Base-by-base conservation (phyloP, 73 alveolate genomes). In the Paramecium caudatum region DNA sequence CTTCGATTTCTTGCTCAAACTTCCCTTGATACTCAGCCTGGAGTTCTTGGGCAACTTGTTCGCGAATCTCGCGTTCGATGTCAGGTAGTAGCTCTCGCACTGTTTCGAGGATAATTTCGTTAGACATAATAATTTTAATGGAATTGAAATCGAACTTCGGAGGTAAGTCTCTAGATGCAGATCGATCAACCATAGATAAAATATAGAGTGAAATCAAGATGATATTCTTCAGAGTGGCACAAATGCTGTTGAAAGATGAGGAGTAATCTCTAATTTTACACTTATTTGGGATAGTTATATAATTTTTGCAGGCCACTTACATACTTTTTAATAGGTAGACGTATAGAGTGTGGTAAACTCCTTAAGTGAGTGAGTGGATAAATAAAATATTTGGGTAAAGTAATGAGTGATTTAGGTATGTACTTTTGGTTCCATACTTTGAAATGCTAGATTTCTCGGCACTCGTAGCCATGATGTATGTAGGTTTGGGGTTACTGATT, bases 381-480 rank as follows among this genome's bases (percentile, higher is more conserved):
- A 68, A 68, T 68, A 68, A 68, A 30, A 34, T 68, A 13, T 68
- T 68, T 68, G 84, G 84, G 84, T 68, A 68, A 32, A 32, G 30
- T 32, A 37, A 34, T 68, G 19, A 68, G 50, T n/a, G 23, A 68
- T 32, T 7, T 25, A 68, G 84, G 34, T 68, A 68, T 68, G 19
- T 43, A 30, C 30, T 68, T 30, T 9, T 68, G 5, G 50, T 37
- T 13, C 47, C 84, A 10, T 34, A 68, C 61, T 68, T 68, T 16
- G 0, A 32, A 12, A 68, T 32, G 47, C 47, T 68, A 0, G 30
- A 33, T 13, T 68, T 68, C 34, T 32, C 61, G 19, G 50, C 61
- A 47, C 50, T 68, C n/a, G 84, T 68, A 32, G 84, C 84, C 6
- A 68, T 68, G 61, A 68, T 68, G 84, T 68, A 68, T 68, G 84